These are phyloP conservation scores for Bidens hawaiensis DNA, from an alignment of 140 eudicot genomes.

Conservation along the genomic window DNA sequence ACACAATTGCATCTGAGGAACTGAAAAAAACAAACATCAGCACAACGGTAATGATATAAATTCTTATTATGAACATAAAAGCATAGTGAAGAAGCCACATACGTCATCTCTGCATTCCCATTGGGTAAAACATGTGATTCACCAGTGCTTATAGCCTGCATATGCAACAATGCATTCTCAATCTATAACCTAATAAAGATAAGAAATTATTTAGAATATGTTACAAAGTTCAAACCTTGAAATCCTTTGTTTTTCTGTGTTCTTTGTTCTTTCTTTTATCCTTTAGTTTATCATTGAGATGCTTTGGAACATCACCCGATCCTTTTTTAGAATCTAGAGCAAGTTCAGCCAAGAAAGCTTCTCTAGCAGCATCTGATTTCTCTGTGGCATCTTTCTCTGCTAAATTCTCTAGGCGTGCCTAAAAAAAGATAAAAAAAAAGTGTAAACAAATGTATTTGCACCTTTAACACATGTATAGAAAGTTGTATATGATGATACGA, in stretches of 20 bases:
- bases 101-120: conserved; percentile 44
- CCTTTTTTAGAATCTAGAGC: conserved; percentile 74
- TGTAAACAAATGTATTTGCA: not conserved
- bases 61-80: not conserved
- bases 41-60: not conserved
- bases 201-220: not conserved
- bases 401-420: conserved; percentile 84
- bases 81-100: conserved; percentile 18
- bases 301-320: conserved; percentile 45
- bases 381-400: conserved; percentile 96
- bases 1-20: conserved; percentile 32
- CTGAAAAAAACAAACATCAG: conserved; percentile 39
- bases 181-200: conserved; percentile 8
- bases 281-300: conserved; percentile 66
- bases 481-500: conserved; percentile 35
- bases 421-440: conserved; percentile 8
- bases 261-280: conserved; percentile 81
- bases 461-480: not conserved
- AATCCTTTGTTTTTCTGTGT: conserved; percentile 61
- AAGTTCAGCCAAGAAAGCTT: conserved; percentile 96
- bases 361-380: conserved; percentile 98
- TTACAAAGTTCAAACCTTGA: conserved; percentile 57
- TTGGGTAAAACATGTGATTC: conserved; percentile 33
- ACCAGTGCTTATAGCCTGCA: conserved; percentile 47
- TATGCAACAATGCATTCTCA: conserved; percentile 8